phyloP scores from a whole-genome alignment of 208 protist species.

The Wallacemonas sp. region DNA sequence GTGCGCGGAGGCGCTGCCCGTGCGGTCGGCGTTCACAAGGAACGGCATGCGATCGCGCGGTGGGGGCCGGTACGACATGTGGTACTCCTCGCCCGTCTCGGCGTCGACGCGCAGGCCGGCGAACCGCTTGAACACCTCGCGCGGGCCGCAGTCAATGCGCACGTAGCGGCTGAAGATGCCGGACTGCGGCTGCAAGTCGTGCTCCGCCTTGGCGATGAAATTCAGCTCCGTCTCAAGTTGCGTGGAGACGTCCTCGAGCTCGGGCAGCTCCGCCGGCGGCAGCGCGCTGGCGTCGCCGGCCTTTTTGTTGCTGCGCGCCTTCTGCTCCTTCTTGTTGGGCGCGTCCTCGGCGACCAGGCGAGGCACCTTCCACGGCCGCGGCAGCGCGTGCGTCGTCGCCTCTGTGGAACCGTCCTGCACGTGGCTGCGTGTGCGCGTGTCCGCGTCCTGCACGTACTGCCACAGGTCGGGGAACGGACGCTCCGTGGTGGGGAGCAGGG shows the following conservation, averaged over 20 bases:
- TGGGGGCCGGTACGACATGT: constrained; percentile 81
- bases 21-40: constrained; percentile 69
- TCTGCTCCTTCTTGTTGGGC: constrained; percentile 48
- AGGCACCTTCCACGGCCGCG: constrained; percentile 13
- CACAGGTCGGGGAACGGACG: constrained; percentile 21
- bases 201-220: constrained; percentile 46
- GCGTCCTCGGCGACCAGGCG: constrained; percentile 29
- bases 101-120: constrained; percentile 79
- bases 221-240: constrained; percentile 39
- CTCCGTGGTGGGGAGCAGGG: constrained; percentile 15
- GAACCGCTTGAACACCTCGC: constrained; percentile 79
- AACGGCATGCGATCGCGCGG: constrained; percentile 67
- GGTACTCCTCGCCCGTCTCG: constrained; percentile 79
- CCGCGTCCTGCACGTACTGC: not conserved
- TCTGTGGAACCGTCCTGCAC: too few species aligned
- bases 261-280: constrained; percentile 74
- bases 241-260: constrained; percentile 45
- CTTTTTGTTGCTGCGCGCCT: constrained; percentile 44
- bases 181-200: constrained; percentile 30
- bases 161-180: constrained; percentile 54
- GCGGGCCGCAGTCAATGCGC: constrained; percentile 61
- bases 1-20: constrained; percentile 54
- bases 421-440: too few species aligned
- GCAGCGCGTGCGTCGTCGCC: not conserved
- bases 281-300: constrained; percentile 61